Base-by-base conservation (phyloP, 345 rosid species). In the Lepidium sativum region DNA sequence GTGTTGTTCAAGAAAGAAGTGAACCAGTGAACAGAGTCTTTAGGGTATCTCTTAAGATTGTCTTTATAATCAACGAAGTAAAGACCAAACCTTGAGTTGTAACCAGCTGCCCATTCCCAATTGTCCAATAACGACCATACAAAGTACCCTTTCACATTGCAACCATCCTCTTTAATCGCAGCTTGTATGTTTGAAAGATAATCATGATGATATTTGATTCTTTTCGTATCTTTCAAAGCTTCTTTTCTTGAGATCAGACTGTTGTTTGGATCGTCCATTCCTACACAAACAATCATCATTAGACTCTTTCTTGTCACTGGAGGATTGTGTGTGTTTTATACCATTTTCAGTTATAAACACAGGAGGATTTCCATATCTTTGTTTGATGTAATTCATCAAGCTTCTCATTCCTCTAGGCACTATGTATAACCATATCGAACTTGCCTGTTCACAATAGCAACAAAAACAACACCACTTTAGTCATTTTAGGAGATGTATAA, bases 71-170 rank as follows among this genome's bases (percentile, higher is more conserved):
- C 99, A 63, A 94, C 90, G 40, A 75, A 94, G 71, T 87, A 89
- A 21, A 94, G 92, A 49, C 99, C 99, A 63, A 89, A 87, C 63
- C 99, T 86, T 27, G 99, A 88, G 51, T 80, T 78, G 77, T 84
- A 87, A 3, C 99, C 99, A 1, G 92, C 88, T 50, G 79, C 75
- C 99, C 99, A 94, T 71, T 94, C 99, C 96, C 96, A 94, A 16
- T 94, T 94, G 66, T 94, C 99, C 76, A 87, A 51, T 15, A 89
- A 45, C 10, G 99, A 87, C 99, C 99, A 94, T 12, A 59, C 95
- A 44, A 94, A 94, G 69, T 94, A 89, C 23, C 96, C 97, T 77
- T 84, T 87, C 68, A 94, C 97, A 62, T 94, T 94, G 79, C 97
- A 94, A 2, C 97, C 96, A 71, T 94, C 99, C 52, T 89, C 96